Percentiles rank a stretch among this genome's conserved stretches.
These are phyloP conservation scores for Ormosia emarginata DNA, from an alignment of 306 rosid species.

Conservation along the genomic window DNA sequence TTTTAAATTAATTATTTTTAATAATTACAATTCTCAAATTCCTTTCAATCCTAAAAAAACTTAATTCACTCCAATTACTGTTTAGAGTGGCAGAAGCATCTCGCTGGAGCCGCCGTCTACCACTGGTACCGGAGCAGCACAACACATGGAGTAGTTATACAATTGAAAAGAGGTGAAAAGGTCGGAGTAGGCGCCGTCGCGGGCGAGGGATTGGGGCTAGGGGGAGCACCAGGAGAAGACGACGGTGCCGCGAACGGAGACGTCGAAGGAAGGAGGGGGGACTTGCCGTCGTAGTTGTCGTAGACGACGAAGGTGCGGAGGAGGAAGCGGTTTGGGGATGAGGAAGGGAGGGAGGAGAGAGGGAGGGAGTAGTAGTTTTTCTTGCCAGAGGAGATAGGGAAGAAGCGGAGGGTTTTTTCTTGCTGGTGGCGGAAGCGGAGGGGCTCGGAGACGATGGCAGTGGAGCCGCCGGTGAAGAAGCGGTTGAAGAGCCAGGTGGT, in stretches of 20 bases:
- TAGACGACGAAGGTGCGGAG: constrained; percentile 79
- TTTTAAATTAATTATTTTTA: no score
- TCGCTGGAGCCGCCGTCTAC: no score
- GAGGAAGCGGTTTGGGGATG: constrained; percentile 55
- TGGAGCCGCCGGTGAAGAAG: constrained; percentile 70
- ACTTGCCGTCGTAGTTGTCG: constrained; percentile 92
- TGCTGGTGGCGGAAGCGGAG: constrained; percentile 56
- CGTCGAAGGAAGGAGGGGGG: constrained; percentile 86
- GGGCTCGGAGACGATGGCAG: constrained; percentile 78
- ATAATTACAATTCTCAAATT: no score
- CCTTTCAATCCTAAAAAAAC: no score
- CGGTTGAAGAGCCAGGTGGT: constrained; percentile 80
- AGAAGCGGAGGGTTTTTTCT: constrained; percentile 90
- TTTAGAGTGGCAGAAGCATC: no score
- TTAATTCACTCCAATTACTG: no score
- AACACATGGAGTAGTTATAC: no score
- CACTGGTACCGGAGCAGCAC: no score
- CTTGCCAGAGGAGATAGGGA: constrained; percentile 75
- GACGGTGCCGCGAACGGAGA: constrained; percentile 67
- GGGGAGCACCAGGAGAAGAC: constrained; percentile 94
- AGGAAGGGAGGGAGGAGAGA: constrained; percentile 29
- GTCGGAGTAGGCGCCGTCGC: constrained; percentile 83
- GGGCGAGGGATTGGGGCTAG: constrained; percentile 59
- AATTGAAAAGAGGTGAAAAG: constrained; percentile 55
- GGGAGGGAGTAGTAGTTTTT: constrained; percentile 84